phyloP scores from a whole-genome alignment of 179 eudicot species.

The Vitellaria paradoxa region DNA sequence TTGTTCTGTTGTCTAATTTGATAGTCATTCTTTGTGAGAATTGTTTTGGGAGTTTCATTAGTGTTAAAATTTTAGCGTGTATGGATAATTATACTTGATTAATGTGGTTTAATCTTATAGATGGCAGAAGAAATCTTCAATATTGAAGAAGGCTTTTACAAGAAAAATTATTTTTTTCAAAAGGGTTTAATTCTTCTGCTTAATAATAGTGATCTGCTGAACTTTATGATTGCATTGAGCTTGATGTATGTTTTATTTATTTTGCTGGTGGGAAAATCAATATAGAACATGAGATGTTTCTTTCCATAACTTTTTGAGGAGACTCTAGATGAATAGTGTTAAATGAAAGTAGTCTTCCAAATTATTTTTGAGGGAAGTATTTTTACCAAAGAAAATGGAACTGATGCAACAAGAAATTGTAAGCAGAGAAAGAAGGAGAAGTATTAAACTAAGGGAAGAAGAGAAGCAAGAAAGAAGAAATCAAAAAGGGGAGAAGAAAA shows the following conservation, averaged over 20 bases:
- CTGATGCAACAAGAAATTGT: too few relatives aligned
- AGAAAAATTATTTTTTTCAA: too few relatives aligned
- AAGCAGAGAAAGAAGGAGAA: too few relatives aligned
- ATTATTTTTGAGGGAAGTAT: background rate
- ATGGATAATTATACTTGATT: background rate
- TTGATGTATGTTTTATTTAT: background rate
- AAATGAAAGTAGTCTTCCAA: background rate
- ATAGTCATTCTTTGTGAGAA: background rate
- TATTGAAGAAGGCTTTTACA: too few relatives aligned
- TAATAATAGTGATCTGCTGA: too few relatives aligned
- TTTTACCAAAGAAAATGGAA: background rate
- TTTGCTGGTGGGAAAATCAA: background rate
- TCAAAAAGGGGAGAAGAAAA: too few relatives aligned
- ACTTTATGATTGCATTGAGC: too few relatives aligned
- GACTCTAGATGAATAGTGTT: background rate
- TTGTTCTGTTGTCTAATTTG: slow-evolving; percentile 2
- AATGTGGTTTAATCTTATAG: too few relatives aligned
- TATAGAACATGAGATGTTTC: background rate
- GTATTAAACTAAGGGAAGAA: too few relatives aligned
- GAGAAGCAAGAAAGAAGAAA: too few relatives aligned
- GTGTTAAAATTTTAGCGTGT: background rate
- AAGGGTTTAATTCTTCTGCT: too few relatives aligned
- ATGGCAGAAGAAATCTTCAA: too few relatives aligned
- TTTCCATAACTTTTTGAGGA: background rate
- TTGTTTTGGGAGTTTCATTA: background rate